These are phyloP conservation scores for Solanum piurae DNA, from an alignment of 257 asterid species.

Conservation along the genomic window DNA sequence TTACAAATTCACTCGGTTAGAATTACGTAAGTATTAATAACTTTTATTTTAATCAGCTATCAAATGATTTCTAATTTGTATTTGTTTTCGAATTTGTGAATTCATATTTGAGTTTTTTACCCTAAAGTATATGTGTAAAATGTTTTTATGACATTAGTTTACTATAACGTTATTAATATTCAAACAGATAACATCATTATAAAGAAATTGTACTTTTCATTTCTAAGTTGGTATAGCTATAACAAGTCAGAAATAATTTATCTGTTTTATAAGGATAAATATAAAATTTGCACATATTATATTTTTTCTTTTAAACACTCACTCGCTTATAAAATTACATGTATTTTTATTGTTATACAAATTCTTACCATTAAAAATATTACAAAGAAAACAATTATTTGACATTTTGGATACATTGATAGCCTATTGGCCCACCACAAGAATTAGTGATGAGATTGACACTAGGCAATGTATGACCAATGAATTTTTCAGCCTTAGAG, in stretches of 20 bases:
- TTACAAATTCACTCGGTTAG: neutral
- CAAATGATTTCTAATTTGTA: too few relatives aligned
- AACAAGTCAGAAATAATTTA: neutral
- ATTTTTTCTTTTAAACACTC: neutral
- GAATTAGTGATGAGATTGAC: neutral
- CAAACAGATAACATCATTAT: neutral
- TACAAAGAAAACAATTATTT: too few relatives aligned
- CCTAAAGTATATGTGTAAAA: neutral
- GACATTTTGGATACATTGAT: neutral
- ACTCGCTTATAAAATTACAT: neutral
- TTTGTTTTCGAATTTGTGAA: neutral
- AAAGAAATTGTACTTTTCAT: neutral
- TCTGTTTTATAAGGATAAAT: too few relatives aligned
- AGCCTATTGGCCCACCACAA: neutral
- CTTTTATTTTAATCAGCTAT: too few relatives aligned
- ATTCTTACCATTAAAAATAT: neutral
- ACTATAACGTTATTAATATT: too few relatives aligned
- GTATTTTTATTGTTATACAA: too few relatives aligned
- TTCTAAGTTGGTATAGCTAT: too few relatives aligned
- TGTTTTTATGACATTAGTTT: neutral
- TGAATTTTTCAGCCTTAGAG: neutral
- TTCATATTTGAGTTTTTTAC: neutral
- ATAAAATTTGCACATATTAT: too few relatives aligned
- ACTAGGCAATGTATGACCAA: neutral
- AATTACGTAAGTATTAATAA: too few relatives aligned